phyloP scores from a whole-genome alignment of 208 protist species.

The Trypanosoma grayi region DNA sequence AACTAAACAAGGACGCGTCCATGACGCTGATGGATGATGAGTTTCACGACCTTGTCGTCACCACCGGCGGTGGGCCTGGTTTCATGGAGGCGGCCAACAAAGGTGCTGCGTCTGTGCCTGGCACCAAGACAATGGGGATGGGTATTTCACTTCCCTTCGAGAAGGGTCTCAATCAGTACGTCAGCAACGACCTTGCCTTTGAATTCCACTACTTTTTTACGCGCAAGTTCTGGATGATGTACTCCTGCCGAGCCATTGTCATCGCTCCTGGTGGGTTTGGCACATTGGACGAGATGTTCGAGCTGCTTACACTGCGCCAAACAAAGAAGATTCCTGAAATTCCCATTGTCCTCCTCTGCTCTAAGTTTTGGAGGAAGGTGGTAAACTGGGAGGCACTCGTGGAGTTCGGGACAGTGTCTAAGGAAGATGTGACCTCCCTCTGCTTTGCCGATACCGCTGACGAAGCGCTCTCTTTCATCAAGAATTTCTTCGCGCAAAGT shows the following conservation, averaged over 20 bases:
- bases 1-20: conserved; percentile 18
- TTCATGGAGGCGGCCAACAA: conserved; percentile 94
- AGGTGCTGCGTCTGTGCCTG: conserved; percentile 70
- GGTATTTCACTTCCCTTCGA: conserved; percentile 93
- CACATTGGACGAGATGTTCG: conserved; percentile 92
- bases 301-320: conserved; percentile 89
- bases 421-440: conserved; percentile 75
- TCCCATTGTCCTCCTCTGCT: conserved; percentile 84
- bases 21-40: neutral
- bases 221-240: conserved; percentile 95
- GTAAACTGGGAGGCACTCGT: conserved; percentile 88
- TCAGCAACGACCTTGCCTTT: conserved; percentile 85
- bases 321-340: conserved; percentile 86
- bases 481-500: conserved; percentile 36
- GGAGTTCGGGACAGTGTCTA: conserved; percentile 85
- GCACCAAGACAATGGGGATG: conserved; percentile 88
- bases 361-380: conserved; percentile 85
- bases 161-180: conserved; percentile 88
- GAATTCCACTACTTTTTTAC: conserved; percentile 96
- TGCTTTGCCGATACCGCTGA: conserved; percentile 86
- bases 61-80: conserved; percentile 89
- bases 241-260: conserved; percentile 88
- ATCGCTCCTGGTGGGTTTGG: conserved; percentile 90
- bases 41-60: conserved; percentile 78
- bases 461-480: conserved; percentile 81